Evolutionary conservation across 805 yeast genomes (phyloP).

Genomic region (Brettanomyces naardenensis): DNA sequence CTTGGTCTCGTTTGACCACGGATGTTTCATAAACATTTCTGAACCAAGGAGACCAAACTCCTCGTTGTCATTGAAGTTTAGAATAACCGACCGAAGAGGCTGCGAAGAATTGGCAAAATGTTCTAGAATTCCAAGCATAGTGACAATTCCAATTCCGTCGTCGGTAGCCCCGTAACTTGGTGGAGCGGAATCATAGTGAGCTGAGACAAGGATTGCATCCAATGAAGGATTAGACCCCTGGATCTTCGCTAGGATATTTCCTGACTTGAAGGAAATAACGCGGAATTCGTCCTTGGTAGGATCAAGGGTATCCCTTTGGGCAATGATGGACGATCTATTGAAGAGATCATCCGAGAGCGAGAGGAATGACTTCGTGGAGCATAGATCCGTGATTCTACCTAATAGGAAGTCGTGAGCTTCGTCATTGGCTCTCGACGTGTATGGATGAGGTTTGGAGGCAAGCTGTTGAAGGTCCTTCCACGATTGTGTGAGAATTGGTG

Average conservation of each 20-base stretch:
- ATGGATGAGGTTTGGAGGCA: conserved; percentile 66
- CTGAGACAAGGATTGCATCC: conserved; percentile 68
- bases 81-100: conserved; percentile 65
- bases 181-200: conserved; percentile 89
- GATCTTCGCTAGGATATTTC: conserved; percentile 70
- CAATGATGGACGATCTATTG: too few relatives aligned
- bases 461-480: conserved; percentile 73
- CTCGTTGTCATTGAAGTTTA: conserved; percentile 86
- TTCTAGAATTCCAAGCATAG: conserved; percentile 64
- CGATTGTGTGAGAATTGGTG: conserved; percentile 32
- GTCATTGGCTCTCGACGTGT: conserved; percentile 69
- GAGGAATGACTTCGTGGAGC: too few relatives aligned
- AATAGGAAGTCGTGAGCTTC: conserved; percentile 62
- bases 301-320: conserved; percentile 43
- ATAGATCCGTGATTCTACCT: conserved; percentile 31
- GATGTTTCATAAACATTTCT: conserved; percentile 58
- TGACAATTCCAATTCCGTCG: conserved; percentile 84
- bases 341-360: too few relatives aligned
- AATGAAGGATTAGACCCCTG: conserved; percentile 51
- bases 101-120: conserved; percentile 34
- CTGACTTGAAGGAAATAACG: conserved; percentile 71
- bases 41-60: conserved; percentile 88
- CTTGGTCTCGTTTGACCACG: conserved; percentile 55
- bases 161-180: conserved; percentile 84
- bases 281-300: conserved; percentile 33